These are phyloP conservation scores for Insectozyma bohioensis DNA, from an alignment of 1,139 yeast species.

Conservation along the genomic window DNA sequence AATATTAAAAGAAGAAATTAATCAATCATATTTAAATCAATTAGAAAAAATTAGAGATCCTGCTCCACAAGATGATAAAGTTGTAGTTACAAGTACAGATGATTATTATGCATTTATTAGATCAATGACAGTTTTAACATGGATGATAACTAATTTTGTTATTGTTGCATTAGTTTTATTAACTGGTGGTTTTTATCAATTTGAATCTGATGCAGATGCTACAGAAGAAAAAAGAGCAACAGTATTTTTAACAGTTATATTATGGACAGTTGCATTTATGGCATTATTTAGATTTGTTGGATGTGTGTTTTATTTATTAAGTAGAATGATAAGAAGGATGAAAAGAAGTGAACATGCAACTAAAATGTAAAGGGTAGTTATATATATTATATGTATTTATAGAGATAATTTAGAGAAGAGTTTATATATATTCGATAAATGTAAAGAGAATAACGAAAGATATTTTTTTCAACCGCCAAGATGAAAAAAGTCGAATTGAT, in stretches of 20 bases:
- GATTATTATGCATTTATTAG: constrained; percentile 80
- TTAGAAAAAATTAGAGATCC: constrained; percentile 59
- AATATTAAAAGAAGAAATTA: constrained; percentile 59
- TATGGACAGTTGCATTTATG: constrained; percentile 81
- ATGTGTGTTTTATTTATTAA: constrained; percentile 56
- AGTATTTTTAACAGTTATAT: constrained; percentile 66
- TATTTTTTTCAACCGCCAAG: too few relatives aligned
- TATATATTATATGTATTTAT: too few relatives aligned
- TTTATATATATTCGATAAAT: too few relatives aligned
- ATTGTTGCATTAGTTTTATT: constrained; percentile 71
- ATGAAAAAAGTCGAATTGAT: too few relatives aligned
- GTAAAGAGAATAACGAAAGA: background rate
- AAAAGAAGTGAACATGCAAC: constrained; percentile 21
- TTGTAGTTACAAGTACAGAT: constrained; percentile 47
- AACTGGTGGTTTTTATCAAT: constrained; percentile 60
- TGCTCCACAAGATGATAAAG: constrained; percentile 24
- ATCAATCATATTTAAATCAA: constrained; percentile 60
- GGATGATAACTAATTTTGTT: constrained; percentile 77
- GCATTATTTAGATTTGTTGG: constrained; percentile 76
- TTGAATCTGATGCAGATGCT: constrained; percentile 19
- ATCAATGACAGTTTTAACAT: constrained; percentile 74
- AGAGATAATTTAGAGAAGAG: too few relatives aligned
- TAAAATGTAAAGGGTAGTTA: constrained; percentile 9
- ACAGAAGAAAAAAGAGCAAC: constrained; percentile 27
- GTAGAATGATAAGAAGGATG: constrained; percentile 29